A percentile compares a stretch with the other conserved stretches of the same genome.
Evolutionary conservation across 1,284 basidiomycete species (phyloP).

Genomic region (Volvariella surrecta): DNA sequence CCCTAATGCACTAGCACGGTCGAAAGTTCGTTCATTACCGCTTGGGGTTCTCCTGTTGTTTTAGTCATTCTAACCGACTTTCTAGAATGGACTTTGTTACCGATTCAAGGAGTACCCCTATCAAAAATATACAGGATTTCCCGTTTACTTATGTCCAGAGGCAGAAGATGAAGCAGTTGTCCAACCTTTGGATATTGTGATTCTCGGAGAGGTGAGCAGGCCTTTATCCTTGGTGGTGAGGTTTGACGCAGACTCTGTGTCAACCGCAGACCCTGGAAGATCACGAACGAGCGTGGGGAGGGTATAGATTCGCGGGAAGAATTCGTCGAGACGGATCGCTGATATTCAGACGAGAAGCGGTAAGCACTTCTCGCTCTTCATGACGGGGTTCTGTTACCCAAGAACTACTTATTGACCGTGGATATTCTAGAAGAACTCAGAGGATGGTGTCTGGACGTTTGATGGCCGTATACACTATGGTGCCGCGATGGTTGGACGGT

Average conservation of each 20-base stretch:
- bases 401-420: slow-evolving; percentile 4
- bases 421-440: slow-evolving; percentile 21
- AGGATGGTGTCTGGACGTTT: slow-evolving; percentile 30
- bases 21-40: slow-evolving; percentile 11
- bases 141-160: background rate
- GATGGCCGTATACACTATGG: slow-evolving; percentile 33
- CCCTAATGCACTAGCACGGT: slow-evolving; percentile 10
- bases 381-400: slow-evolving; percentile 5
- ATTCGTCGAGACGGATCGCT: slow-evolving; percentile 31
- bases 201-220: slow-evolving; percentile 30
- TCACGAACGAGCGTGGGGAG: slow-evolving; percentile 40
- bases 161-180: slow-evolving; percentile 10
- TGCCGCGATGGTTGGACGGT: slow-evolving; percentile 31
- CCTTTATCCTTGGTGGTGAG: slow-evolving; percentile 1
- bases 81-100: slow-evolving; percentile 12
- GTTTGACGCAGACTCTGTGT: slow-evolving; percentile 5
- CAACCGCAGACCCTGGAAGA: slow-evolving; percentile 29
- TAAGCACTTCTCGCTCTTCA: slow-evolving; percentile 18
- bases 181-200: slow-evolving; percentile 23
- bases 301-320: slow-evolving; percentile 32
- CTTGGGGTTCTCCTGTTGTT: background rate
- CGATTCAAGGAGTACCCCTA: slow-evolving; percentile 16
- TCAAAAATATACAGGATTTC: slow-evolving; percentile 11
- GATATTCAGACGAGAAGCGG: slow-evolving; percentile 32
- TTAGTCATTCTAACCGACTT: slow-evolving; percentile 1